These are phyloP conservation scores for Eucalyptus fibrosa DNA, from an alignment of 345 rosid genomes.

Conservation along the genomic window DNA sequence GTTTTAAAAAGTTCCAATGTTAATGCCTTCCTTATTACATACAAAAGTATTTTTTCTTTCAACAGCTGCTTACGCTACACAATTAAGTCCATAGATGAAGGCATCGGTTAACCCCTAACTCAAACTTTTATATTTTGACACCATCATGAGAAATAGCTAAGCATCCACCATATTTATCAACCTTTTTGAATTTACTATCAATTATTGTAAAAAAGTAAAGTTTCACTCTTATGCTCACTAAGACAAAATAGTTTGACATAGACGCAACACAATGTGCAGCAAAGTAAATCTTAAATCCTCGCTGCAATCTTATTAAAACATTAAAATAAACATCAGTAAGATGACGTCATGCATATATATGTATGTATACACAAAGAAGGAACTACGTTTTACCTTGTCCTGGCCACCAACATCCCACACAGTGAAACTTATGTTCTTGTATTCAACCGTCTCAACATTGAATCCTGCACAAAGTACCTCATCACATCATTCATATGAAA, in stretches of 20 bases:
- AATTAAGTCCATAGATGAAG: neutral
- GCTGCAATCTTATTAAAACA: neutral
- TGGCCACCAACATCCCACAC: constrained; percentile 98
- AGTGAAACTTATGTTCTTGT: constrained; percentile 86
- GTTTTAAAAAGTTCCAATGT: neutral
- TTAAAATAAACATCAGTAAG: neutral
- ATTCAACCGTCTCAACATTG: constrained; percentile 91
- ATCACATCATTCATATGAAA: neutral
- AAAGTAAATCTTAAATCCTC: neutral
- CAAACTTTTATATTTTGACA: neutral
- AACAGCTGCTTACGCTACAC: neutral
- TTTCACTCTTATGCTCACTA: neutral
- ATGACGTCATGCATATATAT: neutral
- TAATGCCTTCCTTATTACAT: neutral
- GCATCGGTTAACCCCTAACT: neutral
- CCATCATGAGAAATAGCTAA: neutral
- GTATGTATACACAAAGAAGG: neutral
- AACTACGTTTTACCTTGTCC: constrained; percentile 48
- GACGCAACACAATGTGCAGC: neutral
- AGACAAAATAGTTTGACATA: neutral
- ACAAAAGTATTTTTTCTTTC: neutral
- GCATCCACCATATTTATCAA: neutral
- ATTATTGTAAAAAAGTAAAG: neutral
- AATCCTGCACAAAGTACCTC: constrained; percentile 36
- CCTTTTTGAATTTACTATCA: neutral